Evolutionary conservation across 2,329 filamentous ascomycete species (phyloP).

Genomic region (Xylaria sp.): DNA sequence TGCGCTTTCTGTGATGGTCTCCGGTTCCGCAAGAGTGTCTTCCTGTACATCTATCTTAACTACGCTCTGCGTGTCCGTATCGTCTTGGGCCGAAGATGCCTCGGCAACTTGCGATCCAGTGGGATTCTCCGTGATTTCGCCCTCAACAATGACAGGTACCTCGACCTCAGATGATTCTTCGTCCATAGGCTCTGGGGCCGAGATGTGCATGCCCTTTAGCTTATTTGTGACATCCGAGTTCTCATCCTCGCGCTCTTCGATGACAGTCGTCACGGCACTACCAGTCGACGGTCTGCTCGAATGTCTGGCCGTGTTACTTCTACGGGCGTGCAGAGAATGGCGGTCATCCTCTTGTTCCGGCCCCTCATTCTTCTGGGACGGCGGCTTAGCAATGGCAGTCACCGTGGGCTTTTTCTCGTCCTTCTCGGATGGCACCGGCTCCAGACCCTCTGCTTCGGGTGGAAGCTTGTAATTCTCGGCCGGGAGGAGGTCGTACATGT

Average conservation of each 20-base stretch:
- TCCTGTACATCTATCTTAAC: conserved; percentile 28
- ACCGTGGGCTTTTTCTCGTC: conserved; percentile 46
- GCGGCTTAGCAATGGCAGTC: conserved; percentile 39
- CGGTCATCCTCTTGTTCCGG: conserved; percentile 51
- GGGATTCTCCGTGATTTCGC: conserved; percentile 36
- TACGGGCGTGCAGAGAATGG: conserved; percentile 51
- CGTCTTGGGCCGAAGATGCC: conserved; percentile 18
- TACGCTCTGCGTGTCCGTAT: conserved; percentile 16
- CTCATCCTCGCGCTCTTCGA: conserved; percentile 81
- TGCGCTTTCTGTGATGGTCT: conserved; percentile 19
- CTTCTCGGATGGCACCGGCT: conserved; percentile 48
- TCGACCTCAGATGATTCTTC: conserved; percentile 45
- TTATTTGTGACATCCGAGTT: conserved; percentile 49
- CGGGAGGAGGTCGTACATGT: conserved; percentile 85
- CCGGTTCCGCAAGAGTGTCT: conserved; percentile 22
- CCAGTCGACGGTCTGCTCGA: conserved; percentile 79
- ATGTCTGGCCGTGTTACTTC: conserved; percentile 79
- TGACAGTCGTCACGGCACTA: conserved; percentile 77
- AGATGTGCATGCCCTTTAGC: conserved; percentile 51
- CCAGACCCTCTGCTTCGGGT: conserved; percentile 85
- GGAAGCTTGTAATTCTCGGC: conserved; percentile 96
- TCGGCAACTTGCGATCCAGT: conserved; percentile 14
- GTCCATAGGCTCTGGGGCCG: conserved; percentile 62
- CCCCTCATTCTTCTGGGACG: conserved; percentile 32
- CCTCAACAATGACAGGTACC: conserved; percentile 46